phyloP scores from a whole-genome alignment of 2,329 filamentous ascomycete genomes.

The Ploettnerulaceae sp. region DNA sequence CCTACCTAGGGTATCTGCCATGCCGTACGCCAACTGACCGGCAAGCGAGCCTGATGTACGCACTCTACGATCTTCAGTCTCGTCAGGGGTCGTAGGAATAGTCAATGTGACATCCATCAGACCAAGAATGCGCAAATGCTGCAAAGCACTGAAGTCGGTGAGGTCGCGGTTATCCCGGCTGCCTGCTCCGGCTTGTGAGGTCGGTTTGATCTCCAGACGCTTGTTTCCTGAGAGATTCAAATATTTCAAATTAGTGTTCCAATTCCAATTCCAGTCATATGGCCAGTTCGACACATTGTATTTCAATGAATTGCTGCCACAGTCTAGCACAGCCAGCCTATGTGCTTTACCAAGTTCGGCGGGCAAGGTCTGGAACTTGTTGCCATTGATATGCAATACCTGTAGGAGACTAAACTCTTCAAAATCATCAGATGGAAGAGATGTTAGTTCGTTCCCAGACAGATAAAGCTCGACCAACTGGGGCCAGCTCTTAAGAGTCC shows the following conservation, averaged over 20 bases:
- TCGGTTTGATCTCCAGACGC: constrained; percentile 82
- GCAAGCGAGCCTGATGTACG: constrained; percentile 94
- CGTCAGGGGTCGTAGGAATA: constrained; percentile 86
- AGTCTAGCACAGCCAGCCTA: constrained; percentile 86
- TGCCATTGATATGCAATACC: constrained; percentile 91
- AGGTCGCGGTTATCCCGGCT: constrained; percentile 63
- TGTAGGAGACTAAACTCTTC: constrained; percentile 85
- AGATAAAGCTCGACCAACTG: constrained; percentile 88
- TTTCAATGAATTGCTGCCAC: constrained; percentile 90
- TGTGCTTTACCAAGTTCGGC: constrained; percentile 93
- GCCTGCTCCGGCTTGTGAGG: constrained; percentile 65
- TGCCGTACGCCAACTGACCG: constrained; percentile 87
- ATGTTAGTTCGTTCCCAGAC: constrained; percentile 90
- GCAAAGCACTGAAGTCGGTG: constrained; percentile 83
- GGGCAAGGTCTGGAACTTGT: constrained; percentile 94
- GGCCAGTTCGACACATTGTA: constrained; percentile 99
- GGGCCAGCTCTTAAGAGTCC: constrained; percentile 84
- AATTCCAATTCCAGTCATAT: constrained; percentile 99
- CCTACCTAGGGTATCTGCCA: constrained; percentile 91
- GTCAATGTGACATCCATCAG: constrained; percentile 98
- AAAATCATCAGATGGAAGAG: constrained; percentile 85
- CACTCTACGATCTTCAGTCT: constrained; percentile 91
- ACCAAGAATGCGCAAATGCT: constrained; percentile 80
- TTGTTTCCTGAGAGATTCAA: constrained; percentile 97
- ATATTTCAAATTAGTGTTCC: constrained; percentile 91